These are phyloP conservation scores for Cercophora samala DNA, from an alignment of 495 filamentous ascomycete genomes.

Conservation along the genomic window DNA sequence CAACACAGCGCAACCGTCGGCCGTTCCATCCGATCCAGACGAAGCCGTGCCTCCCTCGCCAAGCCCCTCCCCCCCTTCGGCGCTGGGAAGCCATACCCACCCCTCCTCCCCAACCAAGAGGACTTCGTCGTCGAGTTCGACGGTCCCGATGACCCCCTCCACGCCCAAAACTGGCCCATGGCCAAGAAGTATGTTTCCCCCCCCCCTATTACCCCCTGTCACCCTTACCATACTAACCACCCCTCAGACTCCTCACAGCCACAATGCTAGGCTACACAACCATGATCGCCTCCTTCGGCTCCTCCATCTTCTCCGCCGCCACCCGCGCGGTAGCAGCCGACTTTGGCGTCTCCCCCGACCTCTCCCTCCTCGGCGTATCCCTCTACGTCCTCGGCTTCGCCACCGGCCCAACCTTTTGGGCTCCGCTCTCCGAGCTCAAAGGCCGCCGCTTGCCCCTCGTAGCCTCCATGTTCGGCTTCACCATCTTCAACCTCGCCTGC, in stretches of 20 bases:
- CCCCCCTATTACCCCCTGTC: neutral
- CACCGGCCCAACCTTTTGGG: constrained; percentile 60
- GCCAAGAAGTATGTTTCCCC: constrained; percentile 62
- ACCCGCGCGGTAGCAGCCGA: constrained; percentile 49
- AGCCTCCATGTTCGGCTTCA: constrained; percentile 72
- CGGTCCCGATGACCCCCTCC: constrained; percentile 71
- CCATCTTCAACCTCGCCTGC: constrained; percentile 68
- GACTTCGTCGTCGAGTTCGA: constrained; percentile 88
- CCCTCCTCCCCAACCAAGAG: constrained; percentile 65
- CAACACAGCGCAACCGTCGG: constrained; percentile 79
- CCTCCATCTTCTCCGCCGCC: constrained; percentile 65
- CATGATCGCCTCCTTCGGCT: constrained; percentile 68
- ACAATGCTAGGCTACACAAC: constrained; percentile 78
- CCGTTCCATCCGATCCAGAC: constrained; percentile 45
- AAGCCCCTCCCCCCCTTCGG: constrained; percentile 62
- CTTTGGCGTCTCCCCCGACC: constrained; percentile 56
- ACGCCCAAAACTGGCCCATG: constrained; percentile 81
- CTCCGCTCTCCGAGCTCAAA: constrained; percentile 74
- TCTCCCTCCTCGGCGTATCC: constrained; percentile 62
- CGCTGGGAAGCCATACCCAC: constrained; percentile 75
- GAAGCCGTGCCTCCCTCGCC: constrained; percentile 43
- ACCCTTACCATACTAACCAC: constrained; percentile 23
- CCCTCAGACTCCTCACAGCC: constrained; percentile 55
- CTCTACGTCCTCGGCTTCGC: constrained; percentile 73
- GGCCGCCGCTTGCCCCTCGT: constrained; percentile 72